phyloP scores from a whole-genome alignment of 202 grass and related monocot genomes.

The Elaeis oleifera region DNA sequence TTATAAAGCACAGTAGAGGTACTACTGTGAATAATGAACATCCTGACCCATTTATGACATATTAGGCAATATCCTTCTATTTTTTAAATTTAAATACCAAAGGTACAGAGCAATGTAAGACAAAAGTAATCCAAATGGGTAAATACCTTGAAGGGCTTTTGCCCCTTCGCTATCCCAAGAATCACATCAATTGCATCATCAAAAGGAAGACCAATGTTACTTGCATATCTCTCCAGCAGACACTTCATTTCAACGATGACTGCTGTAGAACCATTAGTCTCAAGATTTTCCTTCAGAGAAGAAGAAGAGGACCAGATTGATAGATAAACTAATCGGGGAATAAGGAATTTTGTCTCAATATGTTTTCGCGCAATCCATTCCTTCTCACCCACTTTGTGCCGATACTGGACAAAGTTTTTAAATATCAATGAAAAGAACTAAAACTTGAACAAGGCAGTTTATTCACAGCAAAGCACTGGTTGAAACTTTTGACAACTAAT shows the following conservation, averaged over 20 bases:
- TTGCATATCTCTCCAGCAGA: slow-evolving; percentile 79
- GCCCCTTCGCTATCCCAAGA: slow-evolving; percentile 55
- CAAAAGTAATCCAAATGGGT: no score
- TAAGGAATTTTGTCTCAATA: slow-evolving; percentile 67
- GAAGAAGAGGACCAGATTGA: slow-evolving; percentile 43
- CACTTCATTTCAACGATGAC: slow-evolving; percentile 50
- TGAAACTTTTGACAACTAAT: no score
- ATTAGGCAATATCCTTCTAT: no score
- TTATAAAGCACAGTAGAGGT: no score
- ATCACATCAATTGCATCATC: slow-evolving; percentile 72
- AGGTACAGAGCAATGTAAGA: no score
- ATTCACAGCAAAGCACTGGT: no score
- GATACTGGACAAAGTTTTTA: slow-evolving; percentile 44
- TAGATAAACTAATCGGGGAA: slow-evolving; percentile 76
- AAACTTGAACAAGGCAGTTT: no score
- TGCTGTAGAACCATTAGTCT: slow-evolving; percentile 40
- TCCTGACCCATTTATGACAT: no score
- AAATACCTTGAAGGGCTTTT: slow-evolving; percentile 67
- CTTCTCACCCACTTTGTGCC: slow-evolving; percentile 46
- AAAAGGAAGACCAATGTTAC: slow-evolving; percentile 79
- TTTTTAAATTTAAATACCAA: no score
- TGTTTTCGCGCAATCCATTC: slow-evolving; percentile 37
- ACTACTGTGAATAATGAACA: no score
- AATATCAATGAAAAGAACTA: slow-evolving; percentile 1
- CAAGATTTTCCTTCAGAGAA: slow-evolving; percentile 34